Percentiles rank a stretch among this genome's conserved stretches.
These are phyloP conservation scores for Miscanthus lutarioriparius DNA, from an alignment of 176 grass and related monocot species.

Conservation along the genomic window DNA sequence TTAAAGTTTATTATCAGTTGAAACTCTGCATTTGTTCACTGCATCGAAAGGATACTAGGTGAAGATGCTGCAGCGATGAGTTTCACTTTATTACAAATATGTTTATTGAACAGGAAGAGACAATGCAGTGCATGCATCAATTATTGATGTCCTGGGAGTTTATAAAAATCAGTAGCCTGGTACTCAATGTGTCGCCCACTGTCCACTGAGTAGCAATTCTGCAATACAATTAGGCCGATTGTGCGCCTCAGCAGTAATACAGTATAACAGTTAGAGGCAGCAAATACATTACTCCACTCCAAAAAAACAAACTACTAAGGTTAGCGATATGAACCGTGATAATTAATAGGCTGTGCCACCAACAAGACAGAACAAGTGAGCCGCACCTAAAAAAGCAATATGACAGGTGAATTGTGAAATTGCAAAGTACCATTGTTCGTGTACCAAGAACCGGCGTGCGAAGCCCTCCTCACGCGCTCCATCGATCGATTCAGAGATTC, in stretches of 20 bases:
- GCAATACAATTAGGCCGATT: not conserved
- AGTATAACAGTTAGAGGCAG: not conserved
- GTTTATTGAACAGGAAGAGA: not conserved
- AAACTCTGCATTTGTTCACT: not conserved
- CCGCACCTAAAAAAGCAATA: not conserved
- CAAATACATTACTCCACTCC: not conserved
- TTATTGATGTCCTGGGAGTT: not conserved
- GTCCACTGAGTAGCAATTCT: not conserved
- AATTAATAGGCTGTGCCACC: not conserved
- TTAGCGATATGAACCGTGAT: not conserved
- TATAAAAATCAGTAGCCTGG: not conserved
- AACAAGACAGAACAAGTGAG: not conserved
- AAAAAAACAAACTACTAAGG: not conserved
- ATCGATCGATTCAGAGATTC: conserved; percentile 32
- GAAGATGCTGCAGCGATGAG: not conserved
- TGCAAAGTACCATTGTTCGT: conserved; percentile 61
- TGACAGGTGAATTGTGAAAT: not conserved
- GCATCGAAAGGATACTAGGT: not conserved
- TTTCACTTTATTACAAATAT: not conserved
- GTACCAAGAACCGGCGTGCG: conserved; percentile 94
- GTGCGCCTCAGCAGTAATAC: not conserved
- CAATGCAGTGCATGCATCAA: not conserved
- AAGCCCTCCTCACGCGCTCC: conserved; percentile 67
- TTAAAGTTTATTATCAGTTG: not conserved
- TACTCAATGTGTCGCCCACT: not conserved